Conservation (phyloP, 106 monocot genomes). For the Allium cepa region DNA sequence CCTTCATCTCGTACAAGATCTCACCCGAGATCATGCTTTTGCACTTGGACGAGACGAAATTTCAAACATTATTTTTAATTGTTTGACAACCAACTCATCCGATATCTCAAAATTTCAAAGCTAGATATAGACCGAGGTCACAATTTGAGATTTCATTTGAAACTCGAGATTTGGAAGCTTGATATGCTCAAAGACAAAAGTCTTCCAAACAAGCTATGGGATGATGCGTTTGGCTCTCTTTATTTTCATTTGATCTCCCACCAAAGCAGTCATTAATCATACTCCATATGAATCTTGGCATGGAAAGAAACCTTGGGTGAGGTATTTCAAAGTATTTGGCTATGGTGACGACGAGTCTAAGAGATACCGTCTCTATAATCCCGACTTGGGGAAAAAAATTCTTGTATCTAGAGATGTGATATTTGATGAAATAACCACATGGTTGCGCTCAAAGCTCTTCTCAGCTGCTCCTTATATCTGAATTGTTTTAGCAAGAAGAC, state of each 20-base stretch:
- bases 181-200: neutral
- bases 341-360: neutral
- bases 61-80: too few species aligned
- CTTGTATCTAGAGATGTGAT: neutral
- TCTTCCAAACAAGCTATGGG: neutral
- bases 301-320: neutral
- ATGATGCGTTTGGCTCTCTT: neutral
- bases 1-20: too few species aligned
- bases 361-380: neutral
- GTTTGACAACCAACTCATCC: too few species aligned
- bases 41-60: too few species aligned
- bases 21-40: too few species aligned
- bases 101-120: too few species aligned
- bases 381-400: neutral
- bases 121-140: too few species aligned
- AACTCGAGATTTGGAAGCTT: too few species aligned
- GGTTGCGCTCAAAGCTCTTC: neutral
- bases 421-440: neutral
- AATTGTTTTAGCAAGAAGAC: too few species aligned
- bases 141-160: too few species aligned
- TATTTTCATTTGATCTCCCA: neutral
- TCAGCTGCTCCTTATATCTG: too few species aligned
- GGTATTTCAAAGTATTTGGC: neutral
- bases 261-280: neutral
- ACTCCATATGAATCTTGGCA: neutral